These are phyloP conservation scores for Vanderwaltozyma polyspora DNA, from an alignment of 805 yeast species.

Conservation along the genomic window DNA sequence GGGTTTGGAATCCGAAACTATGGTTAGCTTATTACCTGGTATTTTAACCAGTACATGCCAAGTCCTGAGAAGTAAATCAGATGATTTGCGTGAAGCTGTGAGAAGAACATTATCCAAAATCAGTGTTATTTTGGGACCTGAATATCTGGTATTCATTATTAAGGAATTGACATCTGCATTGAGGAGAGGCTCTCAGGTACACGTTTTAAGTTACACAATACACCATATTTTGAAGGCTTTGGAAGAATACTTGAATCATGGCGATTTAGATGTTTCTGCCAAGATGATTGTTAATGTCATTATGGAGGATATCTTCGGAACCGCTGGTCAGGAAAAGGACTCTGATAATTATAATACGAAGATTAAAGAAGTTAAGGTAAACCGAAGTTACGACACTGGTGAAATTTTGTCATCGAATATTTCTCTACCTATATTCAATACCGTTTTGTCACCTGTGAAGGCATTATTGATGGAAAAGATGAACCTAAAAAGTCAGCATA, in stretches of 20 bases:
- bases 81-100: slow-evolving; percentile 78
- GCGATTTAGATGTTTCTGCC: slow-evolving; percentile 65
- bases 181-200: slow-evolving; percentile 84
- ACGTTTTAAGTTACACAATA: slow-evolving; percentile 79
- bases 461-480: slow-evolving; percentile 51
- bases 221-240: slow-evolving; percentile 59
- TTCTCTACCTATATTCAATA: slow-evolving; percentile 42
- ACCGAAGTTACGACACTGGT: slow-evolving; percentile 79
- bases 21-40: slow-evolving; percentile 62
- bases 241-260: slow-evolving; percentile 37
- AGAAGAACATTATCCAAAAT: slow-evolving; percentile 65
- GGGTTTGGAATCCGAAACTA: slow-evolving; percentile 46
- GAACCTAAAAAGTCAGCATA: slow-evolving; percentile 55
- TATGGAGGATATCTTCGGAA: slow-evolving; percentile 90
- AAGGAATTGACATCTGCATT: slow-evolving; percentile 71
- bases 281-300: slow-evolving; percentile 52
- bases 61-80: slow-evolving; percentile 71
- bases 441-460: slow-evolving; percentile 59
- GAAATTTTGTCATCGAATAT: slow-evolving; percentile 64
- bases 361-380: slow-evolving; percentile 83
- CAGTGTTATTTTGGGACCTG: slow-evolving; percentile 54
- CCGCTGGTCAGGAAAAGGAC: slow-evolving; percentile 88
- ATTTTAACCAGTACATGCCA: slow-evolving; percentile 81
- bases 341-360: slow-evolving; percentile 80
- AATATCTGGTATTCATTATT: slow-evolving; percentile 61